These are phyloP conservation scores for Wickerhamiella vanderwaltii DNA, from an alignment of 805 yeast genomes.

Conservation along the genomic window DNA sequence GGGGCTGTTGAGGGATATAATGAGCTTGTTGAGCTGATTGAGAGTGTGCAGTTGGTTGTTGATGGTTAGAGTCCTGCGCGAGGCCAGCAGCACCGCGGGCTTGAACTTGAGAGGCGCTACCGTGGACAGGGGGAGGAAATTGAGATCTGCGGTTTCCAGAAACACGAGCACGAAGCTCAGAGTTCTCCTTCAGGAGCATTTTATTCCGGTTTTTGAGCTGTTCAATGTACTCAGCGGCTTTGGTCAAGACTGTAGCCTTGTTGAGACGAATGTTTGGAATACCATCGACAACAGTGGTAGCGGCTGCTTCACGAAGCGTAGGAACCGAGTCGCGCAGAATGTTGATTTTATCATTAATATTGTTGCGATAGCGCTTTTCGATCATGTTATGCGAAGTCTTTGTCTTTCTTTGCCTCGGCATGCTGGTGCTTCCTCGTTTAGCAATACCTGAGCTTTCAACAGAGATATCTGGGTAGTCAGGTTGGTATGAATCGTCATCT, in stretches of 20 bases:
- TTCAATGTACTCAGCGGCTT: constrained; percentile 68
- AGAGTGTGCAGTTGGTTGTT: neutral
- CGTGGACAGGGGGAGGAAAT: neutral
- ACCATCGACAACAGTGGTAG: constrained; percentile 53
- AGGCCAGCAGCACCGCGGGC: neutral
- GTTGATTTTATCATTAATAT: constrained; percentile 54
- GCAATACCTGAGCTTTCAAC: constrained; percentile 2
- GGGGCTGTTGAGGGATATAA: neutral
- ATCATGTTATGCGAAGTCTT: constrained; percentile 58
- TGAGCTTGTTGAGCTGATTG: neutral
- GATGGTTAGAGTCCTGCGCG: neutral
- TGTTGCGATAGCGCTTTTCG: constrained; percentile 60
- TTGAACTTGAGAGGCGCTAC: neutral
- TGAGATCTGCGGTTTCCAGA: neutral
- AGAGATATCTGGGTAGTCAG: constrained; percentile 1
- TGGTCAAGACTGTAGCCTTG: constrained; percentile 64
- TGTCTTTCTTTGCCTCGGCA: constrained; percentile 30
- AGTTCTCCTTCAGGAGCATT: constrained; percentile 40
- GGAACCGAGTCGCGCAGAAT: constrained; percentile 67
- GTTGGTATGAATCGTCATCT: neutral
- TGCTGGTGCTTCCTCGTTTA: constrained; percentile 1
- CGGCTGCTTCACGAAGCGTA: constrained; percentile 44
- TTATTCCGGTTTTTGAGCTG: constrained; percentile 54
- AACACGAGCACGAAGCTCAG: constrained; percentile 29
- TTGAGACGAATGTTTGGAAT: constrained; percentile 65